phyloP scores from a whole-genome alignment of 305 asterid species.

The Solanum hybrid region DNA sequence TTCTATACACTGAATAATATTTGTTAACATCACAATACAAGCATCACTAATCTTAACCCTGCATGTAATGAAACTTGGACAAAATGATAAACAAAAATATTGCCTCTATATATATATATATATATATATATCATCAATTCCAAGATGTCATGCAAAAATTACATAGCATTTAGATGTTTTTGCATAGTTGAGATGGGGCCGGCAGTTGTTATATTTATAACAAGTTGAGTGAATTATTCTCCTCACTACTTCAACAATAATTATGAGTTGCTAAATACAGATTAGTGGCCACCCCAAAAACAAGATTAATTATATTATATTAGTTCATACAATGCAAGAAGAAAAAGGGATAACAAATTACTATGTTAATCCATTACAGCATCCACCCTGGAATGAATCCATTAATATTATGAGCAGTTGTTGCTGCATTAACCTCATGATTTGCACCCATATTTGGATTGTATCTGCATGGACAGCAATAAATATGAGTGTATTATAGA shows the following conservation, averaged over 20 bases:
- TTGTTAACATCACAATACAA: background rate
- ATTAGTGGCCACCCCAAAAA: background rate
- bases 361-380: background rate
- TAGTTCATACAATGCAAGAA: background rate
- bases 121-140: background rate
- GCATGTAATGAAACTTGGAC: background rate
- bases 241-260: background rate
- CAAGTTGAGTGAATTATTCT: background rate
- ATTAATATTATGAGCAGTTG: constrained; percentile 4
- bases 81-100: background rate
- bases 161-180: background rate
- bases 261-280: background rate
- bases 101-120: background rate
- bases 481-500: background rate
- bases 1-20: background rate
- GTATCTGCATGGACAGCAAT: background rate
- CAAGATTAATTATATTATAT: background rate
- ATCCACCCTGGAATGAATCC: constrained; percentile 21
- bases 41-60: background rate
- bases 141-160: background rate
- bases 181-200: background rate
- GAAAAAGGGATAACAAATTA: background rate
- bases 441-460: background rate
- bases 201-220: background rate
- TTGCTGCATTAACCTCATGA: background rate